phyloP scores from a whole-genome alignment of 225 moss, liverwort and hornwort species.

The Bryum argenteum region DNA sequence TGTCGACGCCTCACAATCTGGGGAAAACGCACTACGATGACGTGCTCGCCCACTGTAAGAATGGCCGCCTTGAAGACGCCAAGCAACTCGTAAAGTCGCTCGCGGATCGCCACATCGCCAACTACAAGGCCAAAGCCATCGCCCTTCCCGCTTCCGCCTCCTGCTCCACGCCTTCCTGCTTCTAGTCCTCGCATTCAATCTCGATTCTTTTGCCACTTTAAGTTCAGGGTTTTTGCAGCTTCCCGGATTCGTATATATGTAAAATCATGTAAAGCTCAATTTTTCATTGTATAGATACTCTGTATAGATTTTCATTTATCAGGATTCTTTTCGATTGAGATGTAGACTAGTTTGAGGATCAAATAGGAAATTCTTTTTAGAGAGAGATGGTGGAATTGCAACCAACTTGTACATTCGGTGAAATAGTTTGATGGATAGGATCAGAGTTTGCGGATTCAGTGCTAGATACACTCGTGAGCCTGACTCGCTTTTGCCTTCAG shows the following conservation, averaged over 20 bases:
- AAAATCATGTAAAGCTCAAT: background rate
- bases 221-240: too few relatives aligned
- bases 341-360: too few relatives aligned
- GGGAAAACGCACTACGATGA: conserved; percentile 4
- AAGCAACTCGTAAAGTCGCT: accelerated
- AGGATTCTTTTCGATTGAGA: background rate
- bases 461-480: background rate
- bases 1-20: background rate
- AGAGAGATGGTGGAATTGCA: background rate
- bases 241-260: too few relatives aligned
- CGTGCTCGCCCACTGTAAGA: background rate
- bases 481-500: background rate
- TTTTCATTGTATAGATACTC: background rate
- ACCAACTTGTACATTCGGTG: conserved; percentile 1
- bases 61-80: background rate
- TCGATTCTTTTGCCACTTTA: too few relatives aligned
- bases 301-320: background rate
- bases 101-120: background rate
- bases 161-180: too few relatives aligned
- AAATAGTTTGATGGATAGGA: background rate
- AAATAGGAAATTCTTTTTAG: too few relatives aligned
- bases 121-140: background rate
- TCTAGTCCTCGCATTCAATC: too few relatives aligned
- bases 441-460: background rate
- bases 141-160: too few relatives aligned